phyloP scores from a whole-genome alignment of 192 early-diverging fungal genomes.

The Mortierella alpina region DNA sequence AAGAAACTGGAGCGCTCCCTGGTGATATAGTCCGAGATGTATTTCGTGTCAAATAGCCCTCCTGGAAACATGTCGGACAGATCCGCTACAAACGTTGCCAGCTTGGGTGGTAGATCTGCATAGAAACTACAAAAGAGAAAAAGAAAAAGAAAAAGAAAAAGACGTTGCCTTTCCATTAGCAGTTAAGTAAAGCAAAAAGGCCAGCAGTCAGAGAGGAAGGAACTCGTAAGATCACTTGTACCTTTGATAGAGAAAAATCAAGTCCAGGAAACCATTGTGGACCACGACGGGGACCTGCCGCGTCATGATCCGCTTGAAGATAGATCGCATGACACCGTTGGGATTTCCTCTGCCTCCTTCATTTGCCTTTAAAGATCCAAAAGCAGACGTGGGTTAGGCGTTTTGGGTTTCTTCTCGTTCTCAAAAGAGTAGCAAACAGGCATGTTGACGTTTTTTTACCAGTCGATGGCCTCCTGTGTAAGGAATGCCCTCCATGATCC shows the following conservation, averaged over 20 bases:
- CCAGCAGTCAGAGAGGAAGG: neutral
- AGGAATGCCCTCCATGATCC: conserved; percentile 82
- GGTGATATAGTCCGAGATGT: conserved; percentile 76
- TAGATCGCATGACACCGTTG: conserved; percentile 62
- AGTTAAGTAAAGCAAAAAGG: too few species aligned
- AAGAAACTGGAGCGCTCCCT: conserved; percentile 74
- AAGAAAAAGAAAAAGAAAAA: neutral
- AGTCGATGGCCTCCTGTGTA: conserved; percentile 70
- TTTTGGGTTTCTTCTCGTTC: neutral
- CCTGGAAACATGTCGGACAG: conserved; percentile 84
- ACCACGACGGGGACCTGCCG: conserved; percentile 77
- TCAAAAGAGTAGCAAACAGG: neutral
- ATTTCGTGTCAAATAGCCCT: conserved; percentile 96
- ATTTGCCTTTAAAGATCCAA: conserved; percentile 20
- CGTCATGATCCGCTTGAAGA: conserved; percentile 65
- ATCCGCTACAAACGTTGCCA: conserved; percentile 82
- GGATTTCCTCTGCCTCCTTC: conserved; percentile 54
- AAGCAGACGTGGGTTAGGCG: neutral
- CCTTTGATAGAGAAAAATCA: conserved; percentile 91
- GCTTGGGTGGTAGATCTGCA: conserved; percentile 75
- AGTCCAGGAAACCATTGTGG: conserved; percentile 95
- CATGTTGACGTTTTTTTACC: conserved; percentile 27
- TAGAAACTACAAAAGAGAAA: conserved; percentile 68
- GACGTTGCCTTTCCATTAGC: too few species aligned
- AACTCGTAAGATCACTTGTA: conserved; percentile 11